Evolutionary conservation across 148 eudicot genomes (phyloP).

Genomic region (Arctostaphylos glauca): DNA sequence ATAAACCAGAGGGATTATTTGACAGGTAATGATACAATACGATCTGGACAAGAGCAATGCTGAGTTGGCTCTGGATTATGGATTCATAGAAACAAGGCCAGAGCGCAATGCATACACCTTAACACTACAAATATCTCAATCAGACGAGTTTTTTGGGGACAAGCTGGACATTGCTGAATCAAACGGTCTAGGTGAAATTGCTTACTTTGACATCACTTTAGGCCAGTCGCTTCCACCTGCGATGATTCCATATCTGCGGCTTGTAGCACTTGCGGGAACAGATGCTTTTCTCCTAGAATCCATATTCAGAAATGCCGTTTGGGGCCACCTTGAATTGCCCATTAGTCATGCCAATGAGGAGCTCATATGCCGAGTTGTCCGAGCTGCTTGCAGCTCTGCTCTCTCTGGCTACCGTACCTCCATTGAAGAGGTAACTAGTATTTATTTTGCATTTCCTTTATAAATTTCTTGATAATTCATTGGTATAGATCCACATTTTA

Average conservation of each 20-base stretch:
- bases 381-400: conserved; percentile 72
- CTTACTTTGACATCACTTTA: conserved; percentile 76
- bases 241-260: conserved; percentile 80
- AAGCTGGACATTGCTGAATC: conserved; percentile 90
- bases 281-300: conserved; percentile 92
- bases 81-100: conserved; percentile 69
- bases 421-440: conserved; percentile 67
- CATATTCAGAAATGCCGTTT: conserved; percentile 66
- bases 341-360: conserved; percentile 83
- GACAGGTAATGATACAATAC: conserved; percentile 84
- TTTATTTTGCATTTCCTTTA: background rate
- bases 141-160: conserved; percentile 78
- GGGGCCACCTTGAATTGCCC: conserved; percentile 81
- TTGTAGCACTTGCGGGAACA: conserved; percentile 72
- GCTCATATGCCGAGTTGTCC: conserved; percentile 70
- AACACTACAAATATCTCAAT: conserved; percentile 76
- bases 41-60: conserved; percentile 85
- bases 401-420: conserved; percentile 71
- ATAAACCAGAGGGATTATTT: background rate
- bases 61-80: conserved; percentile 89
- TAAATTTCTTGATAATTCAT: background rate
- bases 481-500: background rate
- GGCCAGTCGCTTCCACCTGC: conserved; percentile 64
- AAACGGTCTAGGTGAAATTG: conserved; percentile 69
- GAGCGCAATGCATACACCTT: conserved; percentile 72